A percentile compares a stretch with the other conserved stretches of the same genome.
These are phyloP conservation scores for Neurospora sp. DNA, from an alignment of 495 filamentous ascomycete genomes.

Conservation along the genomic window DNA sequence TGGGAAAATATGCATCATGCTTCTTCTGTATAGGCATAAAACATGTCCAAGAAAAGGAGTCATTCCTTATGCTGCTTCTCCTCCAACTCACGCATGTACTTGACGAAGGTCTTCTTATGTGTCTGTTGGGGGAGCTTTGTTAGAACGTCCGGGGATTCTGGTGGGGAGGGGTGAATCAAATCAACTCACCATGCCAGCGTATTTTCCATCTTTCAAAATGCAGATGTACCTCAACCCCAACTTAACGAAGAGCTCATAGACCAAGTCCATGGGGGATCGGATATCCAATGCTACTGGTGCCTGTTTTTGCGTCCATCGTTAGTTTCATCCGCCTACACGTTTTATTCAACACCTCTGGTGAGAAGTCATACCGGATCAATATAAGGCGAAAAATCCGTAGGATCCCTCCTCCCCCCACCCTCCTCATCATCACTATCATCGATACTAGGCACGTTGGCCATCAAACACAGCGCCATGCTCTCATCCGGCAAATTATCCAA, in stretches of 20 bases:
- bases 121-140: slow-evolving; percentile 30
- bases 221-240: slow-evolving; percentile 88
- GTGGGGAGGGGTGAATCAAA: not conserved
- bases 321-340: not conserved
- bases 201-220: slow-evolving; percentile 72
- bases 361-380: slow-evolving; percentile 66
- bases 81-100: slow-evolving; percentile 77
- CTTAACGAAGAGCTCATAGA: slow-evolving; percentile 96
- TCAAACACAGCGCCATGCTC: slow-evolving; percentile 63
- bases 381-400: slow-evolving; percentile 77
- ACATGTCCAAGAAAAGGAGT: not conserved
- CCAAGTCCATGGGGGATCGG: slow-evolving; percentile 83
- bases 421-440: slow-evolving; percentile 43
- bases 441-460: slow-evolving; percentile 52
- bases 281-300: slow-evolving; percentile 84
- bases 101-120: slow-evolving; percentile 96
- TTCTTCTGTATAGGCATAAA: not conserved
- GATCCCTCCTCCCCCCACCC: slow-evolving; percentile 41
- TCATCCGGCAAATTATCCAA: slow-evolving; percentile 73
- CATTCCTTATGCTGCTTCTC: slow-evolving; percentile 35
- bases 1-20: not conserved
- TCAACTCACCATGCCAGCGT: slow-evolving; percentile 68
- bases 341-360: not conserved
- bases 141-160: slow-evolving; percentile 6
- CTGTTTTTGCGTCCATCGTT: slow-evolving; percentile 16